These are phyloP conservation scores for Beauveria medogensis DNA, from an alignment of 2,329 filamentous ascomycete species.

Conservation along the genomic window DNA sequence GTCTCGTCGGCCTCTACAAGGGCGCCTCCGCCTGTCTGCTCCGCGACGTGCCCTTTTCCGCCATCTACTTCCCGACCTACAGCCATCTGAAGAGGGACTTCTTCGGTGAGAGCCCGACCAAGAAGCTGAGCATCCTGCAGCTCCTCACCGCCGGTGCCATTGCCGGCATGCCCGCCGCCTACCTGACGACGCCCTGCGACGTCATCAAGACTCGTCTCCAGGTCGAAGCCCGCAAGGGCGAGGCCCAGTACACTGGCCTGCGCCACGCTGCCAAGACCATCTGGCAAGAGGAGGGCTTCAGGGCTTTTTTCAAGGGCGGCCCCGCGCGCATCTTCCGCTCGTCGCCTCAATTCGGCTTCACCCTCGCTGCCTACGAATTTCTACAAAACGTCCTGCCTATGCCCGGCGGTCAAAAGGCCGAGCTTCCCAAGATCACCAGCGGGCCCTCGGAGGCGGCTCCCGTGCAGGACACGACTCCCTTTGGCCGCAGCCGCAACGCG, in stretches of 20 bases:
- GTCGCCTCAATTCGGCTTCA: slow-evolving; percentile 96
- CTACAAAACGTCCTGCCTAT: slow-evolving; percentile 69
- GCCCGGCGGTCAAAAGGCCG: slow-evolving; percentile 58
- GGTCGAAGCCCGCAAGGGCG: slow-evolving; percentile 94
- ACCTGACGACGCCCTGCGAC: slow-evolving; percentile 94
- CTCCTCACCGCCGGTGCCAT: slow-evolving; percentile 93
- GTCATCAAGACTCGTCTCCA: slow-evolving; percentile 99
- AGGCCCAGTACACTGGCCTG: slow-evolving; percentile 77
- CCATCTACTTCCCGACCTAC: slow-evolving; percentile 98
- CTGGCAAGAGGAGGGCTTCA: slow-evolving; percentile 84
- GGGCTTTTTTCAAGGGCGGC: slow-evolving; percentile 97
- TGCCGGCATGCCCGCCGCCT: slow-evolving; percentile 82
- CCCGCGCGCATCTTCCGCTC: slow-evolving; percentile 91
- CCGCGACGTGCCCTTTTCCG: slow-evolving; percentile 94
- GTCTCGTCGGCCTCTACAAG: slow-evolving; percentile 92
- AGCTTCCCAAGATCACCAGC: slow-evolving; percentile 43
- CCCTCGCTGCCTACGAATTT: slow-evolving; percentile 88
- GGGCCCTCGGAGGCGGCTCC: slow-evolving; percentile 53
- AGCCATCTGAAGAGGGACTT: slow-evolving; percentile 87
- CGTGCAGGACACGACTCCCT: slow-evolving; percentile 37
- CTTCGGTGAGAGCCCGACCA: slow-evolving; percentile 80
- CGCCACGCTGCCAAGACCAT: slow-evolving; percentile 80
- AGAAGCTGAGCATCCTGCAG: slow-evolving; percentile 85
- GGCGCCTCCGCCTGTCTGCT: slow-evolving; percentile 89
- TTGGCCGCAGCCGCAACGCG: slow-evolving; percentile 69